These are phyloP conservation scores for Diaporthe ilicicola DNA, from an alignment of 2,329 filamentous ascomycete genomes.

Conservation along the genomic window DNA sequence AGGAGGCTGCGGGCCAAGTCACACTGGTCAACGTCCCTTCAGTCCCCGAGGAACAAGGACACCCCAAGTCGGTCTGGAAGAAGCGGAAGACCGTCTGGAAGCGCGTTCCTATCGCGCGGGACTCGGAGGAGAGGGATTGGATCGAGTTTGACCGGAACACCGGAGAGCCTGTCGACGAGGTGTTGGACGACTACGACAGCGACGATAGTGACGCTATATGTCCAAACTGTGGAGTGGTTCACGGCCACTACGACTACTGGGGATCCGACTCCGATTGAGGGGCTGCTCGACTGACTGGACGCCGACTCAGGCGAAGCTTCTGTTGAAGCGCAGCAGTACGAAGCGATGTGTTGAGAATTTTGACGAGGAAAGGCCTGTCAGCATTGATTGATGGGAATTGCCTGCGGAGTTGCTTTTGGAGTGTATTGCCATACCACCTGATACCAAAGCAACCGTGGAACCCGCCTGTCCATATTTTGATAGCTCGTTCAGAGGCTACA, in stretches of 20 bases:
- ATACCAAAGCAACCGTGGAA: slow-evolving; percentile 21
- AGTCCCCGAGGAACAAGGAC: slow-evolving; percentile 51
- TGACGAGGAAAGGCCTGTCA: neutral
- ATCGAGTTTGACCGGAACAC: slow-evolving; percentile 51
- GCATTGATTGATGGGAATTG: neutral
- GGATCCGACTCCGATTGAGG: slow-evolving; percentile 23
- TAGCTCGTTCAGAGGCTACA: slow-evolving; percentile 1
- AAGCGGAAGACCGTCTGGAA: slow-evolving; percentile 61
- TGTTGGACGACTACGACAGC: slow-evolving; percentile 30
- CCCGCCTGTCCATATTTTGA: slow-evolving; percentile 3
- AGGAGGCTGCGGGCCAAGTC: slow-evolving; percentile 4
- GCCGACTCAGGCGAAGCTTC: neutral
- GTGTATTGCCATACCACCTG: slow-evolving; percentile 19
- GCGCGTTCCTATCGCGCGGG: slow-evolving; percentile 53
- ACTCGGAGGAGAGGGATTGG: slow-evolving; percentile 54
- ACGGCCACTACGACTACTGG: slow-evolving; percentile 25
- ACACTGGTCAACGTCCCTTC: slow-evolving; percentile 42
- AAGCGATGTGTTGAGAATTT: neutral
- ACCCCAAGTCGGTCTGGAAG: slow-evolving; percentile 51
- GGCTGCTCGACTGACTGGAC: neutral
- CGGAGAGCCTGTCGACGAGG: slow-evolving; percentile 28
- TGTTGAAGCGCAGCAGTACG: neutral
- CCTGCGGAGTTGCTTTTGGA: neutral
- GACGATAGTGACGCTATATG: slow-evolving; percentile 33
- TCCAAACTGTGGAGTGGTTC: slow-evolving; percentile 33